Evolutionary conservation across 129 eudicot species (phyloP).

Genomic region (Helianthus tuberosus): DNA sequence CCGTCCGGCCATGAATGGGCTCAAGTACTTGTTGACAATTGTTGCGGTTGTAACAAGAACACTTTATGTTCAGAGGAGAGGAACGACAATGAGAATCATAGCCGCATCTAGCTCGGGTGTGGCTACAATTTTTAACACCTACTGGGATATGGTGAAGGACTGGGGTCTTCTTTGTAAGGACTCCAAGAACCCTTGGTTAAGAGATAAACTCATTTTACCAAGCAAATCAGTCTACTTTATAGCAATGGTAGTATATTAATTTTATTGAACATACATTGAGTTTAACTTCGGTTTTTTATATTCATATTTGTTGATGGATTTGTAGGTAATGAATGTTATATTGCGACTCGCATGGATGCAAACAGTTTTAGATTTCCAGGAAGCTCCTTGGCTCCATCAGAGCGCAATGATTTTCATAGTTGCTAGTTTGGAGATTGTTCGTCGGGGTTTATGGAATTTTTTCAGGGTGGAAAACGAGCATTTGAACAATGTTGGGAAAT

Average conservation of each 20-base stretch:
- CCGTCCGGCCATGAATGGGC: slow-evolving; percentile 48
- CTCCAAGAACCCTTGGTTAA: slow-evolving; percentile 11
- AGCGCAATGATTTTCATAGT: slow-evolving; percentile 46
- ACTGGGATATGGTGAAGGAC: slow-evolving; percentile 74
- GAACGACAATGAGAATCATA: slow-evolving; percentile 38
- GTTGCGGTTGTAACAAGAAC: slow-evolving; percentile 58
- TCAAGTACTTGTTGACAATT: slow-evolving; percentile 59
- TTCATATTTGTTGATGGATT: background rate
- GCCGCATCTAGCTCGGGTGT: slow-evolving; percentile 50
- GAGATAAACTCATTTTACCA: slow-evolving; percentile 12
- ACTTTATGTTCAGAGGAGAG: slow-evolving; percentile 36
- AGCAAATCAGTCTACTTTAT: slow-evolving; percentile 44
- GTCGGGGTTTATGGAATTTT: slow-evolving; percentile 78
- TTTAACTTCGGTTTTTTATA: background rate
- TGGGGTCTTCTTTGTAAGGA: slow-evolving; percentile 61
- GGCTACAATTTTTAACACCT: slow-evolving; percentile 52
- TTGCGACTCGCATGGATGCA: slow-evolving; percentile 75
- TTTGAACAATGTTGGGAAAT: slow-evolving; percentile 60
- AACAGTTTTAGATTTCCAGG: slow-evolving; percentile 49
- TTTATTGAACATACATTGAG: background rate
- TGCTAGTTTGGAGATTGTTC: slow-evolving; percentile 64
- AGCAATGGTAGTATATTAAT: slow-evolving; percentile 39
- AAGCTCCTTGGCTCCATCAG: slow-evolving; percentile 53
- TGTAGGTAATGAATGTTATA: slow-evolving; percentile 55
- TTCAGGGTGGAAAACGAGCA: slow-evolving; percentile 70